Evolutionary conservation across 179 eudicot genomes (phyloP), one percentile per base, ranked within the genome.

Genomic region (Corrigiola litoralis): DNA sequence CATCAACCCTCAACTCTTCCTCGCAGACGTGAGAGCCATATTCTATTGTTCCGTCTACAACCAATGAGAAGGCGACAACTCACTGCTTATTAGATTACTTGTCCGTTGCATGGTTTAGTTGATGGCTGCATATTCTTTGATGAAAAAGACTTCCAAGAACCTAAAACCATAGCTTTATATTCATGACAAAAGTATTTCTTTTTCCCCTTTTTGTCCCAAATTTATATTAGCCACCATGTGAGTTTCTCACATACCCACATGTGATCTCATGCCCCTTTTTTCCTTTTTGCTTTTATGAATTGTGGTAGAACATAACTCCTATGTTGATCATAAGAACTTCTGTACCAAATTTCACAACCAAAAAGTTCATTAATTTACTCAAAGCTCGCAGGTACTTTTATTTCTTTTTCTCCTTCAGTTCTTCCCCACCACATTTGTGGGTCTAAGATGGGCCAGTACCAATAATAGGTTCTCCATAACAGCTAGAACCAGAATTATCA

Each of bases 21-120:
- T 69, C 60, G n/a, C 33, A 68, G 66, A 79, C 82, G 74, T 79
- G 86, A 80, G 69, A 52, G 57, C 83, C 85, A 78, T 79, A 70
- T 75, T 57, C 65, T n/a, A 68, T 79, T 79, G 63, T 68, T 63
- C 62, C 66, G 55, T 38, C 54, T 6, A 38, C 2, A 31, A 47
- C 84, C 80, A 83, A 81, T 76, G 49, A 44, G 20, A 64, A 52
- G 9, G 4, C 25, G 78, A 72, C 92, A 84, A 28, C 76, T 75
- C 82, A 75, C 67, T 32, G 61, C 32, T 31, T 34, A 32, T 60
- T 29, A 48, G 71, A 77, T 72, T 66, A 52, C 58, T 53, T 76
- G 75, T 68, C 72, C 67, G 67, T 73, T 51, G 61, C 67, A 77
- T 76, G 52, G 63, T 72, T 29, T 38, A 27, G 63, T 16, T 40